Base-by-base conservation (phyloP, 1,139 yeast genomes). In the Geotrichum candidum region DNA sequence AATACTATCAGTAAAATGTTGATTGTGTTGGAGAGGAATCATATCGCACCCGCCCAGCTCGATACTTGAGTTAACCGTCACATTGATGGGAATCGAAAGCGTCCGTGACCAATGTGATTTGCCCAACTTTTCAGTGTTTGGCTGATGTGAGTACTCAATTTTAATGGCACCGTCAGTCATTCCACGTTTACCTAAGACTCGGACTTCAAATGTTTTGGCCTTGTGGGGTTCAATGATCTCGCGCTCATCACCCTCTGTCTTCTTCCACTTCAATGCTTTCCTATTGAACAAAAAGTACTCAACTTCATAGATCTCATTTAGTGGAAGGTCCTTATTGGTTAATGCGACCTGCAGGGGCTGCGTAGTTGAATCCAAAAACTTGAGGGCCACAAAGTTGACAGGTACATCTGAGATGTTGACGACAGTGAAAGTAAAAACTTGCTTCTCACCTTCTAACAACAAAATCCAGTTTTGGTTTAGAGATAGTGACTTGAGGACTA, bases 41-140 rank as follows among this genome's bases (percentile, higher is more conserved):
- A 90, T 75, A 68, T 89, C 95, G 72, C 88, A 87, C 3, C 90
- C 87, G 1, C 87, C 85, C 6, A 90, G 73, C 65, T 88, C 96
- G 54, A 89, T 79, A 52, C 91, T 84, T 1, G 91, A 83, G 65
- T 84, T 80, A 1, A 90, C 89, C 0, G 94, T 83, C 2, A 88
- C 80, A 61, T 80, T 81, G 33, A 90, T 74, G 0, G 96, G 94
- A 3, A 90, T 79, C 2, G 80, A 78, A 25, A 89, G 75, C 46
- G 78, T 80, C 67, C 94, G 80, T 6, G 82, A 76, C 72, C 83
- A 85, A 6, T 51, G 54, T 11, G 58, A 51, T 11, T 41, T 41
- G 10, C 48, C 27, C 23, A 35, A 27, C 51, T 22, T 31, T 9
- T 54, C 38, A 9, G 22, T 27, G 22, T 41, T 41, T 7, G 48